Evolutionary conservation across 2,329 filamentous ascomycete species (phyloP).

Genomic region (Helotiales sp.): DNA sequence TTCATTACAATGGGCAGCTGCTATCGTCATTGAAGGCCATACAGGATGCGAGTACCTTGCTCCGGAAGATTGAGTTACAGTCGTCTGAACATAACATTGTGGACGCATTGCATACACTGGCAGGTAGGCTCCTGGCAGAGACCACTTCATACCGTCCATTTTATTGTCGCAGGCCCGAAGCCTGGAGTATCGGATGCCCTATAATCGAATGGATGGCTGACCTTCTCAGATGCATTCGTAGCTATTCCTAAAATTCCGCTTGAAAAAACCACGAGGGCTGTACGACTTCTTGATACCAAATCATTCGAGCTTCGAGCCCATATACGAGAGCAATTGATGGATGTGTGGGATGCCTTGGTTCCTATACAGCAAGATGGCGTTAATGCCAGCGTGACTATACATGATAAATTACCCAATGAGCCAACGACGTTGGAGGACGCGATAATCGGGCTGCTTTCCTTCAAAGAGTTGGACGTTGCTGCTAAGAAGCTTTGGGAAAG

Average conservation of each 20-base stretch:
- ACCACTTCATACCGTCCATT: too few species aligned
- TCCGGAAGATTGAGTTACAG: constrained; percentile 60
- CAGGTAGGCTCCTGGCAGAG: constrained; percentile 48
- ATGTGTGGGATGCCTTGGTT: constrained; percentile 71
- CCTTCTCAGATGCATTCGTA: constrained; percentile 50
- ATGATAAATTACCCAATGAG: constrained; percentile 20
- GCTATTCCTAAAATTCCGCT: constrained; percentile 60
- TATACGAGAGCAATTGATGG: constrained; percentile 65
- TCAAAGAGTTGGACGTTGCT: constrained; percentile 60
- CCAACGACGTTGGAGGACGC: constrained; percentile 55
- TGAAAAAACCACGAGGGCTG: constrained; percentile 60
- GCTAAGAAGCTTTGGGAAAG: constrained; percentile 62
- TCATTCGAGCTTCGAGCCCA: constrained; percentile 65
- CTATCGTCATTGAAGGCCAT: constrained; percentile 51
- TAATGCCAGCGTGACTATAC: constrained; percentile 55
- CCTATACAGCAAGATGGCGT: constrained; percentile 53
- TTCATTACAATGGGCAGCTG: constrained; percentile 59
- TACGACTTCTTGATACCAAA: constrained; percentile 64
- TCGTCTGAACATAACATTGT: constrained; percentile 55
- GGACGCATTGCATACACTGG: constrained; percentile 57
- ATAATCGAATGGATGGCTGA: constrained; percentile 27
- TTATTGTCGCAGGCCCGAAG: not conserved
- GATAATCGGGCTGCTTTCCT: constrained; percentile 56
- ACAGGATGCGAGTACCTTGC: constrained; percentile 58
- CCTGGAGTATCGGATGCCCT: not conserved